Conservation (phyloP, 106 monocot species). For the Phalaenopsis aphrodite region DNA sequence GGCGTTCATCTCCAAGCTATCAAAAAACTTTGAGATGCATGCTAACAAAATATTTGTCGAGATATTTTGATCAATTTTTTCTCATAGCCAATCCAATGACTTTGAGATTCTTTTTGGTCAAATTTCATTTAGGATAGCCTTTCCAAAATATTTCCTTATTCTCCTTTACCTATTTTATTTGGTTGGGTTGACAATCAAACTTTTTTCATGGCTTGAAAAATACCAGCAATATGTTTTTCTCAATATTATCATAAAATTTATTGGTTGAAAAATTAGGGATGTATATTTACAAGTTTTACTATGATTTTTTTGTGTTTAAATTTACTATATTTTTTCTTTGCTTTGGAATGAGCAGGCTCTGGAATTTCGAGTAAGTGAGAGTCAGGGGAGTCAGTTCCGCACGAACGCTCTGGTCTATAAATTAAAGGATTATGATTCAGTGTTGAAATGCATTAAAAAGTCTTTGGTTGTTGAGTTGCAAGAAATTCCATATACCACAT, state of each 20-base stretch:
- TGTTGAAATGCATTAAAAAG: slow-evolving; percentile 53
- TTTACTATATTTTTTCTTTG: not conserved
- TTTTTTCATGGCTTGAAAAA: not conserved
- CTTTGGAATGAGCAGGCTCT: slow-evolving; percentile 26
- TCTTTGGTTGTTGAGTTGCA: slow-evolving; percentile 36
- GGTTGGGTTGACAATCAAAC: not conserved
- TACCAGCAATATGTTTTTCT: not conserved
- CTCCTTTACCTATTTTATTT: not conserved
- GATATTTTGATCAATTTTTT: too few relatives aligned
- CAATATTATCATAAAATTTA: not conserved
- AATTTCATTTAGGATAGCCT: too few relatives aligned
- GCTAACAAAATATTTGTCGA: too few relatives aligned
- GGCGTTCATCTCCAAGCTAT: too few relatives aligned
- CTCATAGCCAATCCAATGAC: too few relatives aligned
- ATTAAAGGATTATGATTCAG: slow-evolving; percentile 49
- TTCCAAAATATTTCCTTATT: not conserved
- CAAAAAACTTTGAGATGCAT: too few relatives aligned
- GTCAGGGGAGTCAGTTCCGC: slow-evolving; percentile 30
- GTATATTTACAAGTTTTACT: not conserved
- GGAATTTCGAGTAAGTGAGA: slow-evolving; percentile 31
- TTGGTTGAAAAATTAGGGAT: not conserved
- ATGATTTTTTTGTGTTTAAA: not conserved
- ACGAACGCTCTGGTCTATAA: slow-evolving; percentile 32
- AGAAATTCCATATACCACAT: slow-evolving; percentile 71
- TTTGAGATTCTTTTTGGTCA: too few relatives aligned